A percentile compares a stretch with the other conserved stretches of the same genome.
These are phyloP conservation scores for Fraxinus paxiana DNA, from an alignment of 305 asterid genomes.

Conservation along the genomic window DNA sequence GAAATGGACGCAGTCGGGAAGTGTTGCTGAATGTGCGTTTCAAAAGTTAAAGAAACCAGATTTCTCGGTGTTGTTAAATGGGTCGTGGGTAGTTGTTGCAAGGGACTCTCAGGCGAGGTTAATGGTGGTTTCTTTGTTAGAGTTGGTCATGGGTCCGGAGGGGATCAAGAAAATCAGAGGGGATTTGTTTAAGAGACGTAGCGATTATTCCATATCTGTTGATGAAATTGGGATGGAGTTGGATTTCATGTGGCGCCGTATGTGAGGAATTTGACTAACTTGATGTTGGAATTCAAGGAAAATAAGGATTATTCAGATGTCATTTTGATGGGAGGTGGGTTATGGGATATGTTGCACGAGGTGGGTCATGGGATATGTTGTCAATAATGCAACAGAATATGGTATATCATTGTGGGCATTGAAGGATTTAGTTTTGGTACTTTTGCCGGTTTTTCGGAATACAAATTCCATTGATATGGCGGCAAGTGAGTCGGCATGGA, in stretches of 20 bases:
- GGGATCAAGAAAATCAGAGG: constrained; percentile 45
- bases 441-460: constrained; percentile 57
- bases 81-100: constrained; percentile 83
- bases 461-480: constrained; percentile 29
- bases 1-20: constrained; percentile 58
- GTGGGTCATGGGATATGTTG: too few species aligned
- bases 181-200: constrained; percentile 87
- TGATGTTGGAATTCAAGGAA: constrained; percentile 37
- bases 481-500: constrained; percentile 27
- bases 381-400: constrained; percentile 56
- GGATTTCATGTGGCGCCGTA: constrained; percentile 80
- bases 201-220: constrained; percentile 60
- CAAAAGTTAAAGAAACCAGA: constrained; percentile 57
- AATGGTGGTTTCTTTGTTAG: constrained; percentile 65
- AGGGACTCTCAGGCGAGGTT: constrained; percentile 91
- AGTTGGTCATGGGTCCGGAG: constrained; percentile 60
- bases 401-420: constrained; percentile 45
- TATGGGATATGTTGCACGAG: constrained; percentile 91
- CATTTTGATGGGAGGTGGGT: constrained; percentile 75
- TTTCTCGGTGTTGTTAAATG: constrained; percentile 72
- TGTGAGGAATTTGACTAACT: constrained; percentile 58
- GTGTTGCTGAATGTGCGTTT: constrained; percentile 62
- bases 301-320: constrained; percentile 59
- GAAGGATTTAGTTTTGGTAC: constrained; percentile 48
- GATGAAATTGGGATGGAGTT: constrained; percentile 72